Evolutionary conservation across 1,284 basidiomycete genomes (phyloP).

Genomic region (Xanthoconium separans): DNA sequence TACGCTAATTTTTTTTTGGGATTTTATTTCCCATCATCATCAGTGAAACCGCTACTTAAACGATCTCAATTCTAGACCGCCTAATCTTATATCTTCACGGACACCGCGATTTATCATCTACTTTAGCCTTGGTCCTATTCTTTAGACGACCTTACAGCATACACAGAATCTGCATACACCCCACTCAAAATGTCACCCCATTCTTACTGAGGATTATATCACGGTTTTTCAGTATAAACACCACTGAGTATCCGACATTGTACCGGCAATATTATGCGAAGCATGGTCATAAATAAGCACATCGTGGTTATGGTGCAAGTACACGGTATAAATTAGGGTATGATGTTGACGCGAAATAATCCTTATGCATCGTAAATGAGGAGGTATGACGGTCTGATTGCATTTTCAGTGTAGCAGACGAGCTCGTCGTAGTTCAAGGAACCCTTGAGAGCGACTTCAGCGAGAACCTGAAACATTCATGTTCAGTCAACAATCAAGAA

Average conservation of each 20-base stretch:
- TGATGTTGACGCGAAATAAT: not conserved
- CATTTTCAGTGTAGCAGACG: constrained; percentile 63
- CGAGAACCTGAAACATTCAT: constrained; percentile 45
- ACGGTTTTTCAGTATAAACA: too few species aligned
- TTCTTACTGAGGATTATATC: not conserved
- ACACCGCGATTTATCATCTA: constrained; percentile 17
- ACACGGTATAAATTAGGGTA: constrained; percentile 8
- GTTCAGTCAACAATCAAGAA: constrained; percentile 1
- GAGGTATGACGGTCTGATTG: constrained; percentile 62
- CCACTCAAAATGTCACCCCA: constrained; percentile 31
- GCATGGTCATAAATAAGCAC: not conserved
- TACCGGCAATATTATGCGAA: constrained; percentile 5
- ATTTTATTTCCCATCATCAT: not conserved
- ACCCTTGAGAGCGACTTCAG: constrained; percentile 50
- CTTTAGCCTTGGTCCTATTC: constrained; percentile 29
- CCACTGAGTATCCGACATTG: not conserved
- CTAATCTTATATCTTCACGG: constrained; percentile 23
- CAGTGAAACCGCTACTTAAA: not conserved
- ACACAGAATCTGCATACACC: constrained; percentile 21
- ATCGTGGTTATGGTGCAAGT: not conserved
- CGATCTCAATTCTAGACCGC: constrained; percentile 16
- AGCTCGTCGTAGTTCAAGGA: constrained; percentile 64
- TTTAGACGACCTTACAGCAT: constrained; percentile 32
- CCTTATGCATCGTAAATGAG: constrained; percentile 55
- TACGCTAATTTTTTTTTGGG: constrained; percentile 35